Evolutionary conservation across 768 basidiomycete genomes (phyloP).

Genomic region (Boletus pseudopeckii): DNA sequence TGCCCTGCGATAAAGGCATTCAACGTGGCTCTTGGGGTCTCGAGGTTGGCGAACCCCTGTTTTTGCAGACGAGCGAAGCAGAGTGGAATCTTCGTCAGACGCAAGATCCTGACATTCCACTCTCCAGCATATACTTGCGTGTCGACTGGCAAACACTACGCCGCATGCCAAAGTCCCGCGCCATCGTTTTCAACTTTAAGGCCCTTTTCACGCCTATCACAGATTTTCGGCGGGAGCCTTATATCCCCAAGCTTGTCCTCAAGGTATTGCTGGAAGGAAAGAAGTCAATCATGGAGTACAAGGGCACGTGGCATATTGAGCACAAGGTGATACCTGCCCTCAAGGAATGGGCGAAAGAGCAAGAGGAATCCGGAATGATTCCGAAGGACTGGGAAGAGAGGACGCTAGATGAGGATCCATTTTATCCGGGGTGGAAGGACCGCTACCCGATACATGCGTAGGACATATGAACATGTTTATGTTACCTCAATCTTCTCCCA

Average conservation of each 20-base stretch:
- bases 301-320: conserved; percentile 39
- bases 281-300: conserved; percentile 41
- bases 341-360: conserved; percentile 44
- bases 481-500: conserved; percentile 37
- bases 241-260: conserved; percentile 44
- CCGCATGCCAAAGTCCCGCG: conserved; percentile 43
- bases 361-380: conserved; percentile 45
- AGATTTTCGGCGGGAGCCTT: conserved; percentile 43
- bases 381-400: conserved; percentile 47
- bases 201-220: conserved; percentile 49
- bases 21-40: conserved; percentile 52
- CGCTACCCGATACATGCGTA: conserved; percentile 19
- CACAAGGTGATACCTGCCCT: conserved; percentile 46
- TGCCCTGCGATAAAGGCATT: conserved; percentile 47
- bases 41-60: conserved; percentile 49
- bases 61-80: conserved; percentile 38
- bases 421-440: conserved; percentile 46
- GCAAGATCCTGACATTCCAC: conserved; percentile 35
- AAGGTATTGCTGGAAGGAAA: conserved; percentile 43
- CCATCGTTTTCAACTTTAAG: conserved; percentile 54
- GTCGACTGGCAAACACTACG: conserved; percentile 57
- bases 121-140: conserved; percentile 43
- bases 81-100: conserved; percentile 33
- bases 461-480: neutral
- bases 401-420: conserved; percentile 50